Conservation (phyloP, 164 flowering plant species). For the Stephania cephalantha region DNA sequence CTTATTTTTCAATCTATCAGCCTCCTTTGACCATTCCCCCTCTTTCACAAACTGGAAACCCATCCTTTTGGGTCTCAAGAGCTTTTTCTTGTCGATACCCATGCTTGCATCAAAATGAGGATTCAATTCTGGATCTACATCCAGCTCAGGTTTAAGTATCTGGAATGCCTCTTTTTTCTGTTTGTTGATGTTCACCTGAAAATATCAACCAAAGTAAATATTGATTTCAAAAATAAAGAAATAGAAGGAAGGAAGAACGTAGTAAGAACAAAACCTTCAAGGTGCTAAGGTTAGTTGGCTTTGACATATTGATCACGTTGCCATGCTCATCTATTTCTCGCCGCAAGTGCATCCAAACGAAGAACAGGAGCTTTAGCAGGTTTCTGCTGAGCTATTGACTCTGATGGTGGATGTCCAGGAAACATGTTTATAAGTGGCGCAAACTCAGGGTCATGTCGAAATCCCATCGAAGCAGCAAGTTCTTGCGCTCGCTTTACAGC, state of each 20-base stretch:
- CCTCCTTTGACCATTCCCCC: slow-evolving; percentile 92
- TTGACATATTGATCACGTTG: slow-evolving; percentile 72
- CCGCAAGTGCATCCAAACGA: slow-evolving; percentile 91
- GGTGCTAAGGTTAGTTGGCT: slow-evolving; percentile 76
- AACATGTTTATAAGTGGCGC: slow-evolving; percentile 89
- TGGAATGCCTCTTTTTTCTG: slow-evolving; percentile 96
- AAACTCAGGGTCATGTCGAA: slow-evolving; percentile 87
- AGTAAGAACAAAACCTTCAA: slow-evolving; percentile 57
- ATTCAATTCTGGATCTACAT: slow-evolving; percentile 76
- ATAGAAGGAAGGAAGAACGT: slow-evolving; percentile 1
- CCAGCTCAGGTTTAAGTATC: slow-evolving; percentile 88
- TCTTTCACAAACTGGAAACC: slow-evolving; percentile 94
- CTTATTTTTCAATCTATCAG: slow-evolving; percentile 77
- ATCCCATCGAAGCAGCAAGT: slow-evolving; percentile 98
- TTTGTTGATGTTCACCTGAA: slow-evolving; percentile 96
- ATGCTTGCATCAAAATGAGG: slow-evolving; percentile 78
- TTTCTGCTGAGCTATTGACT: slow-evolving; percentile 52
- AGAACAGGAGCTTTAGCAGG: slow-evolving; percentile 96
- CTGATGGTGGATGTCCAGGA: slow-evolving; percentile 65
- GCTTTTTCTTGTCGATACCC: slow-evolving; percentile 82
- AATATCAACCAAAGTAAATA: slow-evolving; percentile 13
- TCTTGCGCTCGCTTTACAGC: slow-evolving; percentile 96
- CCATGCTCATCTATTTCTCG: slow-evolving; percentile 98
- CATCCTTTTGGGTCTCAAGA: slow-evolving; percentile 89
- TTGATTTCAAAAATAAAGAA: slow-evolving; percentile 5